Evolutionary conservation across 306 rosid species (phyloP).

Genomic region (Pterocarpus santalinus): DNA sequence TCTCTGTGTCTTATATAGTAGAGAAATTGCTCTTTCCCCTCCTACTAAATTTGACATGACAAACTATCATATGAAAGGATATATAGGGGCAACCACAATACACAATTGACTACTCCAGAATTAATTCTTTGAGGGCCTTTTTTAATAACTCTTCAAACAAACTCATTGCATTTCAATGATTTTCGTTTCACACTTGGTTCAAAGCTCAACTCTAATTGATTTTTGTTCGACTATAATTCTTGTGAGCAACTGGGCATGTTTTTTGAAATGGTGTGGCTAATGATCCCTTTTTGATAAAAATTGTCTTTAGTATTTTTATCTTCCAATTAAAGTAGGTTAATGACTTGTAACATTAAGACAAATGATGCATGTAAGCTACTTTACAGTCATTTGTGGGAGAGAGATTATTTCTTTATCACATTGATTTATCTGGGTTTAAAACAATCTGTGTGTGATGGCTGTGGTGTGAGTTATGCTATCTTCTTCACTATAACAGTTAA

Average conservation of each 20-base stretch:
- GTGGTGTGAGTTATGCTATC: conserved; percentile 1
- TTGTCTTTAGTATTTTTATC: conserved; percentile 21
- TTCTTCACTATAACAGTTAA: conserved; percentile 18
- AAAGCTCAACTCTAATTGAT: conserved; percentile 17
- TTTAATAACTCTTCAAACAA: conserved; percentile 17
- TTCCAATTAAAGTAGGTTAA: conserved; percentile 22
- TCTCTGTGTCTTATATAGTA: conserved; percentile 1
- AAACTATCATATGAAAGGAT: neutral
- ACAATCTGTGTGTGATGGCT: neutral
- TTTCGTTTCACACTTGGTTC: conserved; percentile 11
- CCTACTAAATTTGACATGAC: conserved; percentile 8
- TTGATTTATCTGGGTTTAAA: conserved; percentile 18
- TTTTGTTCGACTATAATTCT: conserved; percentile 33
- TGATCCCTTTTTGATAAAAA: conserved; percentile 15
- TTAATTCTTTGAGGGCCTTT: conserved; percentile 18
- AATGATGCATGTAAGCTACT: conserved; percentile 16
- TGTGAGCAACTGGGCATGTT: neutral
- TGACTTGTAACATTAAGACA: conserved; percentile 17
- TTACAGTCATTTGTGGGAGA: conserved; percentile 13
- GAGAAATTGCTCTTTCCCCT: neutral
- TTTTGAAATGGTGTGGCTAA: conserved; percentile 31
- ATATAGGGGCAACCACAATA: neutral
- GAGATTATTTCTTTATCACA: conserved; percentile 17
- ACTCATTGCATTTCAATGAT: neutral
- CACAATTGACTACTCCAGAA: conserved; percentile 14